A percentile compares a stretch with the other conserved stretches of the same genome.
phyloP scores from a whole-genome alignment of 148 eudicot species.

The Fallopia convolvulus region DNA sequence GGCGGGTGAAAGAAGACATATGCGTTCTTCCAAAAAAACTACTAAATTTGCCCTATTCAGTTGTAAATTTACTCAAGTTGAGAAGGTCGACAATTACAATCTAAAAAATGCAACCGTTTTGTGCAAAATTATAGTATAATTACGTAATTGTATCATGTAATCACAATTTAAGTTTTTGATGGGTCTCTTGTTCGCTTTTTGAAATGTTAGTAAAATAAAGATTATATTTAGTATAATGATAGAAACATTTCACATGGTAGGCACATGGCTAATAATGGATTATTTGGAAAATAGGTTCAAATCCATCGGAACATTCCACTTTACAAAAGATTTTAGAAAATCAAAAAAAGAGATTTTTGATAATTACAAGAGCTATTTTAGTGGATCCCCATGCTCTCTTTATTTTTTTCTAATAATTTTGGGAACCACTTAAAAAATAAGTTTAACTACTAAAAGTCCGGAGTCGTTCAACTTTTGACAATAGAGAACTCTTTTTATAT shows the following conservation, averaged over 20 bases:
- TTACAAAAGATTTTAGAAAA: conserved; percentile 3
- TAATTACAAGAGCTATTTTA: not conserved
- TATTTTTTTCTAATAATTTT: not conserved
- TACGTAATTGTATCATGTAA: not conserved
- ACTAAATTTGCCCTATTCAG: too few relatives aligned
- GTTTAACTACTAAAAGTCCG: not conserved
- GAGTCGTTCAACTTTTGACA: not conserved
- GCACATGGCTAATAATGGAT: conserved; percentile 11
- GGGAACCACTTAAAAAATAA: not conserved
- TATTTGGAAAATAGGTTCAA: conserved; percentile 9
- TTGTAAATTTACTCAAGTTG: not conserved
- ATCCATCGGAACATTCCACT: conserved; percentile 12
- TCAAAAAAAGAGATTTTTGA: conserved; percentile 6
- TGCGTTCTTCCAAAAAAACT: too few relatives aligned
- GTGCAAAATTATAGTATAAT: not conserved
- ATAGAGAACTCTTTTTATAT: not conserved
- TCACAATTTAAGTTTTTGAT: not conserved
- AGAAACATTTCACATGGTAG: conserved; percentile 11
- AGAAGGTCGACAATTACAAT: not conserved
- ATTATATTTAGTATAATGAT: not conserved
- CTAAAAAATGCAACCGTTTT: not conserved
- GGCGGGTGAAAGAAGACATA: too few relatives aligned
- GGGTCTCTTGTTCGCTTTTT: not conserved
- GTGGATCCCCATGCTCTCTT: conserved; percentile 4
- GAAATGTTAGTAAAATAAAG: not conserved